Evolutionary conservation across 1,139 yeast species (phyloP).

Genomic region (Lodderomyces pseudojiufengensis): DNA sequence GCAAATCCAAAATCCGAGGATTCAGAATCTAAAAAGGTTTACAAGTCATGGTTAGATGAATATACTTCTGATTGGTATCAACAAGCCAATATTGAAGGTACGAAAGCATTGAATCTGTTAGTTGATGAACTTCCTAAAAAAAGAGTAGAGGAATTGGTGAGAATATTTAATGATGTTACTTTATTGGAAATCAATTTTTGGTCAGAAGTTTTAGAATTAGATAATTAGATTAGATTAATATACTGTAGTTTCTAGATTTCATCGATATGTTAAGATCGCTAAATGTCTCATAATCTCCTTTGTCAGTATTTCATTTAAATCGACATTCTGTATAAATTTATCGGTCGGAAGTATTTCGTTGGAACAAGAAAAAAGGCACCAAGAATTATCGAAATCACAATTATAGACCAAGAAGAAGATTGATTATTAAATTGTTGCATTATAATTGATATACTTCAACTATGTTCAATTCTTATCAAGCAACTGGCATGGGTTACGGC

Average conservation of each 20-base stretch:
- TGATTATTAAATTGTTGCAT: neutral
- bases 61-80: conserved; percentile 56
- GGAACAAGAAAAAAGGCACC: too few relatives aligned
- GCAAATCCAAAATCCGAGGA: too few relatives aligned
- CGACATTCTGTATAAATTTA: too few relatives aligned
- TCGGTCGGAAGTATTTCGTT: too few relatives aligned
- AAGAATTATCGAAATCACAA: too few relatives aligned
- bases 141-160: conserved; percentile 50
- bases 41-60: conserved; percentile 58
- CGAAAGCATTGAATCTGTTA: conserved; percentile 43
- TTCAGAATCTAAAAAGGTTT: conserved; percentile 17
- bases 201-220: conserved; percentile 40
- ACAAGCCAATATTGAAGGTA: conserved; percentile 50
- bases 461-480: conserved; percentile 47
- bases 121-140: conserved; percentile 30
- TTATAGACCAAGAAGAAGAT: too few relatives aligned
- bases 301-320: too few relatives aligned
- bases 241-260: too few relatives aligned
- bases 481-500: conserved; percentile 21
- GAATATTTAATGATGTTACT: conserved; percentile 57
- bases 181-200: conserved; percentile 62
- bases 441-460: neutral
- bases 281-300: too few relatives aligned
- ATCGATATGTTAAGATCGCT: too few relatives aligned
- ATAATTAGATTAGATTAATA: neutral